A percentile compares a stretch with the other conserved stretches of the same genome.
Evolutionary conservation across 2,329 filamentous ascomycete genomes (phyloP).

Genomic region (Helminthosporium solani): DNA sequence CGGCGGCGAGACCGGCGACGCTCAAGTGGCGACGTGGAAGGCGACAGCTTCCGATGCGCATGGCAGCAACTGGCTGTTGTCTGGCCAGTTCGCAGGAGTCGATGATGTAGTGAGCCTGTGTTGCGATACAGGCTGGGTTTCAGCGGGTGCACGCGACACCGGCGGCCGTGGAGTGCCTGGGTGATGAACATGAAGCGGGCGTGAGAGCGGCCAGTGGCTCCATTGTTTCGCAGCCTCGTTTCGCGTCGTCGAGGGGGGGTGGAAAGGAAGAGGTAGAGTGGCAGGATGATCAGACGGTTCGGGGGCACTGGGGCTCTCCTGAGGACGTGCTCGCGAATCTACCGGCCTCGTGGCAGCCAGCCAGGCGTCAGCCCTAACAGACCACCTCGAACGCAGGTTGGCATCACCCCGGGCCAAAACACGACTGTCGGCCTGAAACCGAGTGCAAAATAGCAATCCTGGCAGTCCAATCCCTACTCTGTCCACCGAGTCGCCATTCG

Average conservation of each 20-base stretch:
- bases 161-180: slow-evolving; percentile 1
- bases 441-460: not conserved
- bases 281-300: too few species aligned
- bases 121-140: slow-evolving; percentile 15
- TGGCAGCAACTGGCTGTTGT: slow-evolving; percentile 1
- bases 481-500: too few species aligned
- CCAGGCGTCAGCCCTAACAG: slow-evolving; percentile 16
- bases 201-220: slow-evolving; percentile 14
- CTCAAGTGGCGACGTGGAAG: not conserved
- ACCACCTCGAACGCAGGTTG: not conserved
- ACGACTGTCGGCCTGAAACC: not conserved
- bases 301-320: too few species aligned
- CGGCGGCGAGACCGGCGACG: too few species aligned
- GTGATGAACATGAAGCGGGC: slow-evolving; percentile 13
- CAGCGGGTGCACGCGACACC: slow-evolving; percentile 7
- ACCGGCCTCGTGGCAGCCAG: slow-evolving; percentile 16
- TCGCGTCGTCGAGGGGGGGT: slow-evolving; percentile 22
- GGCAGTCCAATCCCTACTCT: too few species aligned
- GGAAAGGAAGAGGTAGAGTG: slow-evolving; percentile 10
- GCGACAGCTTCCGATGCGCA: slow-evolving; percentile 4
- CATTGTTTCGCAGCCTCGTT: slow-evolving; percentile 25
- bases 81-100: not conserved
- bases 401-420: slow-evolving; percentile 1
- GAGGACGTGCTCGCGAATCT: slow-evolving; percentile 19
- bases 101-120: slow-evolving; percentile 7